These are phyloP conservation scores for Manihot esculenta DNA, from an alignment of 441 rosid species.

Conservation along the genomic window DNA sequence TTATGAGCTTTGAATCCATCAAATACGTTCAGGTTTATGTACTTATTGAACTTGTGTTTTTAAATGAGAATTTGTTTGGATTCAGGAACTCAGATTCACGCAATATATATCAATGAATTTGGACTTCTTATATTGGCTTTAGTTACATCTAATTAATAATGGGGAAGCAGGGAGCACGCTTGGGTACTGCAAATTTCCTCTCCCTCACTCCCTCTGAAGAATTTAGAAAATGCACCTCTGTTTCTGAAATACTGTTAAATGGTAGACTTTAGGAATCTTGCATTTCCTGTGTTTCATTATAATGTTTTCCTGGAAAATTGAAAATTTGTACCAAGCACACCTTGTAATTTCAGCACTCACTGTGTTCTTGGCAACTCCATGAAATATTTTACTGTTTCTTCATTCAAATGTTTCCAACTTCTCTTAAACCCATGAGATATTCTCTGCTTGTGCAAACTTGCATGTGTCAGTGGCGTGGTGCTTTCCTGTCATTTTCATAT, in stretches of 20 bases:
- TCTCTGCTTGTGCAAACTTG: not conserved
- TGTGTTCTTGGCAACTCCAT: not conserved
- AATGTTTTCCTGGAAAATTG: not conserved
- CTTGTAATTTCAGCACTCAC: not conserved
- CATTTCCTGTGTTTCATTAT: not conserved
- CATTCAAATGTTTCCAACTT: not conserved
- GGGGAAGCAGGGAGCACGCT: not conserved
- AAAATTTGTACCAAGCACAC: not conserved
- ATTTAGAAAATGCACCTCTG: not conserved
- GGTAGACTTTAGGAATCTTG: too few relatives aligned
- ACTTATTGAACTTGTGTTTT: conserved; percentile 1
- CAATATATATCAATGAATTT: too few relatives aligned
- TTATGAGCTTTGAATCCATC: conserved; percentile 45
- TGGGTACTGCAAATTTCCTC: too few relatives aligned
- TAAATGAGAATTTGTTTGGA: conserved; percentile 6
- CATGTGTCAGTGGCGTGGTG: not conserved
- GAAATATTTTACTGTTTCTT: conserved; percentile 2
- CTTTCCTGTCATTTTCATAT: not conserved
- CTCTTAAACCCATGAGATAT: not conserved
- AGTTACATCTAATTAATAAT: not conserved
- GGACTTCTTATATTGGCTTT: not conserved
- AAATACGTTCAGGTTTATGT: conserved; percentile 63
- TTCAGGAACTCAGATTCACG: too few relatives aligned
- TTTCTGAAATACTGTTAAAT: not conserved
- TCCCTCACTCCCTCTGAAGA: not conserved